These are phyloP conservation scores for Glaciozyma martinii DNA, from an alignment of 768 basidiomycete species.

Conservation along the genomic window DNA sequence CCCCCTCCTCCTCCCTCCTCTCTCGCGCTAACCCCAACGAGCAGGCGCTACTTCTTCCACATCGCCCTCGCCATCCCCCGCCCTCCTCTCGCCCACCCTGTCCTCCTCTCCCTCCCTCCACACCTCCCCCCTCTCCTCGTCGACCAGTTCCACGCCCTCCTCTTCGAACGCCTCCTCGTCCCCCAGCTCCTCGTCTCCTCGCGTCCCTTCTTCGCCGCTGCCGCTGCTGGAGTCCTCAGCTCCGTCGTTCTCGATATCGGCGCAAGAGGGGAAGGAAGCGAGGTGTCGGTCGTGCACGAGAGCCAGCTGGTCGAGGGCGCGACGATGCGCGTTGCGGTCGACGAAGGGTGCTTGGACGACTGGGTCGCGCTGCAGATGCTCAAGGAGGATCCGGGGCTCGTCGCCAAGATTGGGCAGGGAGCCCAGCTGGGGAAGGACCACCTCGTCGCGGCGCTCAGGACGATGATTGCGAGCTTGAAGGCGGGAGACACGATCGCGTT, in stretches of 20 bases:
- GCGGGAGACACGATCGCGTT: conserved; percentile 41
- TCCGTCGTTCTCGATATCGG: conserved; percentile 79
- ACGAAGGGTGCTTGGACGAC: conserved; percentile 60
- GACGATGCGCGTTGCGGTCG: conserved; percentile 53
- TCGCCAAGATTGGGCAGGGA: conserved; percentile 52
- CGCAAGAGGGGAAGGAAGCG: conserved; percentile 52
- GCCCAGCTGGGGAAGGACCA: conserved; percentile 46
- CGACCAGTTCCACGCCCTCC: conserved; percentile 68
- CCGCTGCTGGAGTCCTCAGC: conserved; percentile 59
- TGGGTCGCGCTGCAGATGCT: conserved; percentile 66
- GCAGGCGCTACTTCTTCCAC: conserved; percentile 64
- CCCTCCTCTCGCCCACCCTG: conserved; percentile 76
- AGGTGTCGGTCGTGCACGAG: conserved; percentile 69
- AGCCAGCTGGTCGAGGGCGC: conserved; percentile 54
- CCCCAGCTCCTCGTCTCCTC: conserved; percentile 72
- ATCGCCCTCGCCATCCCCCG: conserved; percentile 63
- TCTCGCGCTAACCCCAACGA: not conserved
- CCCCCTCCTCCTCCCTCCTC: not conserved
- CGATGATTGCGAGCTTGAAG: conserved; percentile 32
- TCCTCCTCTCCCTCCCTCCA: conserved; percentile 61
- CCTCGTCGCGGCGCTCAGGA: conserved; percentile 51
- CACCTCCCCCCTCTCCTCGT: conserved; percentile 58
- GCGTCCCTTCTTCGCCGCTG: conserved; percentile 74
- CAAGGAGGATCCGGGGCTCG: conserved; percentile 54
- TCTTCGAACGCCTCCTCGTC: conserved; percentile 88